Evolutionary conservation across 2,329 filamentous ascomycete species (phyloP).

Genomic region (Cytospora mali): DNA sequence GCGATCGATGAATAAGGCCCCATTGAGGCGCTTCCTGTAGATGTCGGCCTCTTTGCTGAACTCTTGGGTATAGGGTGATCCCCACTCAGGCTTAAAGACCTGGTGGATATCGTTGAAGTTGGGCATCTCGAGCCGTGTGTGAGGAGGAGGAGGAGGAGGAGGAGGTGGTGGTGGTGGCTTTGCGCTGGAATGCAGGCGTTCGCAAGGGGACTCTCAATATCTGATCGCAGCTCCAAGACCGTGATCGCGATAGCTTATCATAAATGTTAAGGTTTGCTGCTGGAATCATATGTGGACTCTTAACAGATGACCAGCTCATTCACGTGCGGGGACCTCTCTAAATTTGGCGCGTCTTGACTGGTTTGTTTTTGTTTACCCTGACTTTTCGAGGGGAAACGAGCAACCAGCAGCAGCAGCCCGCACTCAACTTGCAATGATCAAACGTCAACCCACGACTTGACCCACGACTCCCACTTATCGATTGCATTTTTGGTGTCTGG

Average conservation of each 20-base stretch:
- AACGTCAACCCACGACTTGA: not conserved
- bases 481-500: constrained; percentile 12
- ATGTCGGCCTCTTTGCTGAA: constrained; percentile 64
- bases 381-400: constrained; percentile 15
- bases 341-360: constrained; percentile 10
- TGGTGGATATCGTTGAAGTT: constrained; percentile 68
- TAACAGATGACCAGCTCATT: not conserved
- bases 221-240: not conserved
- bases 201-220: not conserved
- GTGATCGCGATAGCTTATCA: not conserved
- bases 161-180: not conserved
- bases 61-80: constrained; percentile 64
- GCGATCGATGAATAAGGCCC: constrained; percentile 77
- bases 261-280: not conserved
- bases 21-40: constrained; percentile 68
- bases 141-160: no score
- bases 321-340: not conserved
- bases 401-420: constrained; percentile 7
- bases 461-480: constrained; percentile 13
- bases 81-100: constrained; percentile 65
- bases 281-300: not conserved
- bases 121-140: constrained; percentile 49
- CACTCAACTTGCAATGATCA: constrained; percentile 7
- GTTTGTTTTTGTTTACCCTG: constrained; percentile 24
- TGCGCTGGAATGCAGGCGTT: not conserved